A percentile compares a stretch with the other conserved stretches of the same genome.
Evolutionary conservation across 2,329 filamentous ascomycete species (phyloP).

Genomic region (Cordyceps pruinosa): DNA sequence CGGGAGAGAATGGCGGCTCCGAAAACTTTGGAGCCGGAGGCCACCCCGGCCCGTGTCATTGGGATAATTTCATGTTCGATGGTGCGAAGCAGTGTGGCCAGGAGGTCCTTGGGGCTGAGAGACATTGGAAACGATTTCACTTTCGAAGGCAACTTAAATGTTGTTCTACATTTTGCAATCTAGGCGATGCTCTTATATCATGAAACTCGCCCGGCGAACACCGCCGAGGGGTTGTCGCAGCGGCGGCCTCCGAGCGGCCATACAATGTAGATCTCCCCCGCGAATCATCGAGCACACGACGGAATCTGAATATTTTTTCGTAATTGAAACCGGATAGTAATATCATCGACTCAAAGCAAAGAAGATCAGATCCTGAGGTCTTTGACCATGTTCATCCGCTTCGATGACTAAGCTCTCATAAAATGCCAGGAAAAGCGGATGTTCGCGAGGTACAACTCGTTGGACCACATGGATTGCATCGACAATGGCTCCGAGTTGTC

Average conservation of each 20-base stretch:
- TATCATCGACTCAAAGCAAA: not conserved
- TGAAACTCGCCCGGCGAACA: not conserved
- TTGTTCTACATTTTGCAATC: not conserved
- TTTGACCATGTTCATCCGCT: not conserved
- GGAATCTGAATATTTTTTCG: not conserved
- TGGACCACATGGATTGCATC: not conserved
- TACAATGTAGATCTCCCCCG: not conserved
- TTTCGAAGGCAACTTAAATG: not conserved
- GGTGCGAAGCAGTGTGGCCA: slow-evolving; percentile 34
- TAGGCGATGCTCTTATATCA: not conserved
- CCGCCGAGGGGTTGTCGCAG: not conserved
- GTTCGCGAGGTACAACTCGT: not conserved
- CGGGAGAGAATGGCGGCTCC: slow-evolving; percentile 47
- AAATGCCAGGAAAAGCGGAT: not conserved
- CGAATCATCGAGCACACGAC: not conserved
- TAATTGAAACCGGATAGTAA: too few relatives aligned
- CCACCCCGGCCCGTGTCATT: slow-evolving; percentile 41
- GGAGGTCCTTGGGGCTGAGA: slow-evolving; percentile 20
- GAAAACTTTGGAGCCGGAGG: slow-evolving; percentile 49
- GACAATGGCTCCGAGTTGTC: not conserved
- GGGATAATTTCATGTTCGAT: slow-evolving; percentile 44
- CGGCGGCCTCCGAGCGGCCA: slow-evolving; percentile 15
- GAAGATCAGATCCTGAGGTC: not conserved
- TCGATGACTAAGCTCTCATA: slow-evolving; percentile 9
- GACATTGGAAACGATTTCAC: slow-evolving; percentile 18